phyloP scores from a whole-genome alignment of 495 filamentous ascomycete genomes.

The Tuber umbilicatum region DNA sequence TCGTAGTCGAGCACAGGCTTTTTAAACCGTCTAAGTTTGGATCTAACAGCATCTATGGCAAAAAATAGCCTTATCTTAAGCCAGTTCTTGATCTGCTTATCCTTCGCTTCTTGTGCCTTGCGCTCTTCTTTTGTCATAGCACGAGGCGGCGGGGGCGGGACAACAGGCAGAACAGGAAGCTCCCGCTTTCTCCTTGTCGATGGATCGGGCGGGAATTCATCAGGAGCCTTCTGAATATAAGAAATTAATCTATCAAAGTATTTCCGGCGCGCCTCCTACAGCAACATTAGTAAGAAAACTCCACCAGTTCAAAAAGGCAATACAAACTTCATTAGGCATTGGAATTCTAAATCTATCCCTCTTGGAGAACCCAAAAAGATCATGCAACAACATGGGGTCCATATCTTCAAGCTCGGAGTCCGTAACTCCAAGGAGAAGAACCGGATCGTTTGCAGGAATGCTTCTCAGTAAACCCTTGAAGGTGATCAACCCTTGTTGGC shows the following conservation, averaged over 20 bases:
- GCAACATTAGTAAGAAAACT: conserved; percentile 40
- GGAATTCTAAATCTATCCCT: conserved; percentile 64
- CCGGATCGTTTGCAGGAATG: conserved; percentile 76
- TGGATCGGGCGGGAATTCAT: conserved; percentile 73
- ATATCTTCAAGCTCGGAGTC: conserved; percentile 57
- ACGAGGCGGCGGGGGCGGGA: conserved; percentile 62
- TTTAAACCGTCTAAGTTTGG: conserved; percentile 74
- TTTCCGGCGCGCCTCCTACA: conserved; percentile 56
- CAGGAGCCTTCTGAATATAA: conserved; percentile 67
- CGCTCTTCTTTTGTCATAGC: conserved; percentile 66
- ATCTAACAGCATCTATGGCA: conserved; percentile 91
- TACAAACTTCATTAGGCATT: conserved; percentile 56
- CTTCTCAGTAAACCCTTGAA: conserved; percentile 71
- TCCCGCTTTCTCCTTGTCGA: conserved; percentile 76
- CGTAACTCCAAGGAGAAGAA: conserved; percentile 75
- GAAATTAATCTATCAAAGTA: conserved; percentile 69
- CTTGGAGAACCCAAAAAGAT: conserved; percentile 78
- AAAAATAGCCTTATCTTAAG: conserved; percentile 82
- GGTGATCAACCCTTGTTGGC: conserved; percentile 60
- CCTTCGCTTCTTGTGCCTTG: conserved; percentile 69
- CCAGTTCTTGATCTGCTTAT: conserved; percentile 70
- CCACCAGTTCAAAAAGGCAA: neutral
- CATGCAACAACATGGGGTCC: conserved; percentile 57
- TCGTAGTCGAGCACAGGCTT: conserved; percentile 66
- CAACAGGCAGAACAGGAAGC: conserved; percentile 67